Evolutionary conservation across 805 yeast species (phyloP), one percentile per base, ranked within the genome.

Genomic region (Vanderwaltozyma tropicalis): DNA sequence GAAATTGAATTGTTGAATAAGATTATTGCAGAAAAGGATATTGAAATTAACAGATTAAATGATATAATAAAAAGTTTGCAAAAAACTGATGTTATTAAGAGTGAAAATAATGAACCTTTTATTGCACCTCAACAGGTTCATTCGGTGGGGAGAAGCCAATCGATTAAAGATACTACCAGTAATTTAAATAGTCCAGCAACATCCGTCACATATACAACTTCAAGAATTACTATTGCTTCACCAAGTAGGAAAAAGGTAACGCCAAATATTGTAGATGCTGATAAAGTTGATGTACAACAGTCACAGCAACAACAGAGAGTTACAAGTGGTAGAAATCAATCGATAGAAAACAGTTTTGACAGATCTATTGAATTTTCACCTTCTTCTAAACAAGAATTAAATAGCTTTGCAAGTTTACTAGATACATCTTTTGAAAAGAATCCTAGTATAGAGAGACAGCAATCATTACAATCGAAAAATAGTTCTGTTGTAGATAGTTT

Each of bases 181-280:
- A 18, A 25, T 25, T 13, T 33, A 12, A 19, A 26, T 18, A 26
- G 29, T 37, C 63, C 64, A 13, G 63, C 63, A 2, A 46, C 62
- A 1, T 60, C 64, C 1, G 57, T 55, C 3, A 45, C 60, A 1
- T 60, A 60, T 29, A 60, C 62, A 9, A 60, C 61, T 1, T 60
- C 64, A 1, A 52, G 64, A 39, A 59, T 60, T 14, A 47, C 57
- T n/a, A 57, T 58, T 7, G 43, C 52, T 15, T 55, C 61, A 13
- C 59, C 62, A 15, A 48, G 45, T 28, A 50, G 37, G n/a, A 28
- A 20, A 17, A 31, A 18, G 13, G 9, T 7, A 20, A 13, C 36
- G 13, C 42, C 41, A 17, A 35, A 40, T 3, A 35, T 25, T 10
- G n/a, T 35, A 15, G 29, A 28, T 4, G 12, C 25, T n/a, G 10